These are phyloP conservation scores for Torulaspora globosa DNA, from an alignment of 1,139 yeast species.

Conservation along the genomic window DNA sequence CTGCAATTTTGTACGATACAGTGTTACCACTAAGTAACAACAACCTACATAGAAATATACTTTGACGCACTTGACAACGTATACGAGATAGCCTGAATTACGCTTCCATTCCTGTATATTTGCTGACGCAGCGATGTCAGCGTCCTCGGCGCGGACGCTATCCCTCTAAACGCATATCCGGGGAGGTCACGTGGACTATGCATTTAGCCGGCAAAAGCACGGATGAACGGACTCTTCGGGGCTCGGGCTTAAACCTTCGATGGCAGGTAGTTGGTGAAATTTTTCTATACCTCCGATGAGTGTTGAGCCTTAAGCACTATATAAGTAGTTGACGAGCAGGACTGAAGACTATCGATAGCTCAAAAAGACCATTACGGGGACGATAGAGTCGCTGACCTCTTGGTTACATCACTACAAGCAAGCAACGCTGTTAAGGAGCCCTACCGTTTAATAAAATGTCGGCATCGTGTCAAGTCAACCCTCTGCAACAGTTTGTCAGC, in stretches of 20 bases:
- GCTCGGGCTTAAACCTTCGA: conserved; percentile 1
- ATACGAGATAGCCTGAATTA: not conserved
- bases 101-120: not conserved
- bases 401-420: not conserved
- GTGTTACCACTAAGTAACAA: conserved; percentile 1
- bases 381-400: not conserved
- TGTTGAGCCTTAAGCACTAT: not conserved
- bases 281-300: not conserved
- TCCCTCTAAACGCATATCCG: conserved; percentile 5
- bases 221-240: conserved; percentile 1
- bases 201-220: conserved; percentile 4
- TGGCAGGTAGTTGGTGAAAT: not conserved
- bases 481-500: conserved; percentile 19
- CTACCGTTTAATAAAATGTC: conserved; percentile 1
- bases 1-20: conserved; percentile 9
- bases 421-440: too few relatives aligned
- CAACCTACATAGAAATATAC: not conserved
- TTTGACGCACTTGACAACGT: not conserved
- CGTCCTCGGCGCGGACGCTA: not conserved
- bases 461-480: conserved; percentile 20
- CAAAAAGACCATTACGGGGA: not conserved
- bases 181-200: not conserved
- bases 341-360: not conserved
- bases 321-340: not conserved
- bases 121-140: not conserved